Evolutionary conservation across 2,329 filamentous ascomycete genomes (phyloP), one percentile per base, ranked within the genome.

Genomic region (Phialophora expanda): DNA sequence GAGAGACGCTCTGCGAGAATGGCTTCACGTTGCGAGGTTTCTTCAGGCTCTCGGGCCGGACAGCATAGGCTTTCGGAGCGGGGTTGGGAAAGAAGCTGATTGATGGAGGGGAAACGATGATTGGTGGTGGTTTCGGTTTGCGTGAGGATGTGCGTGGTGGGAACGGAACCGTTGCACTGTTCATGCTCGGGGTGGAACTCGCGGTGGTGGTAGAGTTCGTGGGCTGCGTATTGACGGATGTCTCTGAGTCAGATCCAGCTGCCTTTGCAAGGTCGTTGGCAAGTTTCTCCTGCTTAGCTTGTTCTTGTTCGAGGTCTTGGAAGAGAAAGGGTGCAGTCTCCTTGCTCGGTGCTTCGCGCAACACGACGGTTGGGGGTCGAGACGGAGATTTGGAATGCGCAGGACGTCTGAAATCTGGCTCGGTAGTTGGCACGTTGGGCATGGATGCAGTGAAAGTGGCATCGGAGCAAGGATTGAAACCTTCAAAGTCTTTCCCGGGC

Each of bases 71-170:
- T 51, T 56, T 63, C 9, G 34, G 28, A 14, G 65, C 60, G 32
- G 56, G 41, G 6, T 46, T 34, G 41, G 53, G 20, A 11, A 55
- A 30, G 32, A 54, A 44, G 48, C 34, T 65, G 48, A 51, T 32
- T 8, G 56, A 57, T 12, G 67, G 65, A 32, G 67, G 56, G 20
- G 67, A 69, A 8, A 69, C 57, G 24, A 65, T 56, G 59, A 69
- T 69, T 8, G 67, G 67, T 17, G 67, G 65, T 38, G 67, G 67
- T 46, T 64, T 69, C 11, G 59, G 67, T 50, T 68, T 70, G 53
- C 68, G 64, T 24, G 68, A 70, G 9, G 68, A 68, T 22, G 57
- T 62, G 6, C 68, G 68, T 24, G 66, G 66, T 50, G 68, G 68
- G 34, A 64, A 70, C n/a, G 20, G 44, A 11, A 51, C 54, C 4